phyloP scores from a whole-genome alignment of 257 asterid species.

The Sherardia arvensis region DNA sequence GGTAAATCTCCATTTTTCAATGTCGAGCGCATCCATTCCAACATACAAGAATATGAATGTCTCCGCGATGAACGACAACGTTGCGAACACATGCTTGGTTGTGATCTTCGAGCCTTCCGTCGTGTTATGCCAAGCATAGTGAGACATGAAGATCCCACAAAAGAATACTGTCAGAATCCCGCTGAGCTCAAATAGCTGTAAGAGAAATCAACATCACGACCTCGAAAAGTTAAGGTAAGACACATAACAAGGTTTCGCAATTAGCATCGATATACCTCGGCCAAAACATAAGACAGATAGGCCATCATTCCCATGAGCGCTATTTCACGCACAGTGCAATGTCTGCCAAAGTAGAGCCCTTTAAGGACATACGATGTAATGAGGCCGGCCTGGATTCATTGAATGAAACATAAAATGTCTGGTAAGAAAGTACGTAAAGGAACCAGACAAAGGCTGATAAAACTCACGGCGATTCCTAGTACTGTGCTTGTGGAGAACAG shows the following conservation, averaged over 20 bases:
- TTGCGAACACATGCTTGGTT: constrained; percentile 65
- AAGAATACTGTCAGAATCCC: constrained; percentile 94
- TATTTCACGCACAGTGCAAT: constrained; percentile 80
- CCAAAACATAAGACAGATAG: constrained; percentile 91
- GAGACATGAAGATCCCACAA: constrained; percentile 82
- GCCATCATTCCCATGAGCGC: constrained; percentile 84
- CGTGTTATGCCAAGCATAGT: constrained; percentile 94
- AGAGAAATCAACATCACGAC: constrained; percentile 3
- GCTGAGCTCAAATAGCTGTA: constrained; percentile 56
- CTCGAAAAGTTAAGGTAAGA: neutral
- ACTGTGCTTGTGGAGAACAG: constrained; percentile 87
- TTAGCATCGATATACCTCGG: constrained; percentile 63
- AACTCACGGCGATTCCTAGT: constrained; percentile 75
- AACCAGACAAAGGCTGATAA: neutral
- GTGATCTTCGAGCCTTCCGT: constrained; percentile 78
- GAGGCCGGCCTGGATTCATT: constrained; percentile 70
- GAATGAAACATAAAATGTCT: neutral
- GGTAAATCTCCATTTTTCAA: constrained; percentile 79
- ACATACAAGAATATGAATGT: constrained; percentile 84
- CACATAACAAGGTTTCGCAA: neutral
- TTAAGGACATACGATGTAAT: constrained; percentile 60
- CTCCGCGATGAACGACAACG: constrained; percentile 86
- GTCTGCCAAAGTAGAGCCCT: constrained; percentile 82
- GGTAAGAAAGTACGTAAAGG: neutral
- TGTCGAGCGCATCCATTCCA: constrained; percentile 91